Base-by-base conservation (phyloP, 495 filamentous ascomycete genomes). In the Pseudoneurospora amorphoporcata region DNA sequence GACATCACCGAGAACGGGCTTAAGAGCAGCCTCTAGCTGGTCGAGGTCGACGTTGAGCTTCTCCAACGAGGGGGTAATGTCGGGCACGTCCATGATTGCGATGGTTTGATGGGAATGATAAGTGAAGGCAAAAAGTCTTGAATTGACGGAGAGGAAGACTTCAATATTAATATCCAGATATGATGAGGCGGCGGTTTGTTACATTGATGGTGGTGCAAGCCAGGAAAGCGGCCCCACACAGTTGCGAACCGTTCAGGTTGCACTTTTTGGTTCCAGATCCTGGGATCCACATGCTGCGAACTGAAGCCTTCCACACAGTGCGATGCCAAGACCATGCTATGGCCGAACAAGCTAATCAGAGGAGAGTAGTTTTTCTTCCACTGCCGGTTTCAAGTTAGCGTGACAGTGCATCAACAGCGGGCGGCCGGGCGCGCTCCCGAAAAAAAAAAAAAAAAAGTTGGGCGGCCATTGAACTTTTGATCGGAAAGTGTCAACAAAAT, bases 31-130 rank as follows among this genome's bases (percentile, higher is more conserved):
- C 73, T 94, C 87, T 35, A 98, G 86, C 71, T 92, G 88, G 79
- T 94, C 90, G 68, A 97, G 85, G 72, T 92, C 87, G 75, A 89
- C 88, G 69, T 92, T 90, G 9, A 98, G 88, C 73, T 87, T 84
- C 75, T 92, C 89, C 58, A 98, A 81, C 73, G 90, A 84, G 47
- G 83, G 83, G 17, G 80, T 77, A 35, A 85, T 80, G 70, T 83
- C 79, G 43, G 76, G 77, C 69, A 84, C 82, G 40, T 85, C 84
- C 83, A 85, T 84, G 10, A 19, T 70, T 42, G 0, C 39, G 37
- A 37, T 35, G 3, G 23, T 7, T 0, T 35, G 32, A 16, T 12
- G 2, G 17, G 29, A 65, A 29, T 58, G 9, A 6, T 53, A 12
- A 19, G 2, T 69, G 17, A 0, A 10, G 8, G 16, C 7, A n/a